Evolutionary conservation across 2,329 filamentous ascomycete genomes (phyloP), one percentile per base, ranked within the genome.

Genomic region (Colletotrichum theobromicola): DNA sequence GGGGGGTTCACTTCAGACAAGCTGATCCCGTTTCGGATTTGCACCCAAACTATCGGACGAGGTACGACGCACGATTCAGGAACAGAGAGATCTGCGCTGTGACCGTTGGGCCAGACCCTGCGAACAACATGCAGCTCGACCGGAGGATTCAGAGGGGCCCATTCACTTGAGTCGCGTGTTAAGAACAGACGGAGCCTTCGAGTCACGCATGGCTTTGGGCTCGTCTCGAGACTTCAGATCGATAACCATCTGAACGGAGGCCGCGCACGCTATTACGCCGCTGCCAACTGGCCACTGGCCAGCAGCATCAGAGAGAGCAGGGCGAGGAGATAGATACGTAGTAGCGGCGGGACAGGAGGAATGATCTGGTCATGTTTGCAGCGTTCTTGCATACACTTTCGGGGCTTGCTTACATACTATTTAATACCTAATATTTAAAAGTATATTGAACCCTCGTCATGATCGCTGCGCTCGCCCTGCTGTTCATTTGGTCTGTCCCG

Each of bases 231-330:
- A 50, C 42, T 50, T 50, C n/a, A 50, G 42, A 50, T 21, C 0
- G n/a, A 50, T 50, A 50, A 50, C 42, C 42, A 21, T 50, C 42
- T 50, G 42, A 50, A 50, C 21, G 2, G n/a, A 21, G 42, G 42
- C 42, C 42, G 42, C 42, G 42, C 42, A 50, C 42, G n/a, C 42
- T 21, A 6, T 18, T 13, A n/a, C 21, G 42, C 42, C 42, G 18
- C 42, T 13, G 13, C 42, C 5, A 50, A 21, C 3, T 0, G n/a
- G 0, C 2, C 0, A 21, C n/a, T 50, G 42, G 42, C n/a, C 2
- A 2, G 1, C 4, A 21, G 7, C 42, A 50, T 50, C n/a, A 4
- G n/a, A 7, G 42, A 50, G n/a, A 50, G 13, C 42, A 13, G n/a
- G n/a, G n/a, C 42, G 42, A 13, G 5, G 3, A 10, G 21, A 50